Conservation (phyloP, 192 early-diverging fungal genomes). For the Funneliformis mosseae region DNA sequence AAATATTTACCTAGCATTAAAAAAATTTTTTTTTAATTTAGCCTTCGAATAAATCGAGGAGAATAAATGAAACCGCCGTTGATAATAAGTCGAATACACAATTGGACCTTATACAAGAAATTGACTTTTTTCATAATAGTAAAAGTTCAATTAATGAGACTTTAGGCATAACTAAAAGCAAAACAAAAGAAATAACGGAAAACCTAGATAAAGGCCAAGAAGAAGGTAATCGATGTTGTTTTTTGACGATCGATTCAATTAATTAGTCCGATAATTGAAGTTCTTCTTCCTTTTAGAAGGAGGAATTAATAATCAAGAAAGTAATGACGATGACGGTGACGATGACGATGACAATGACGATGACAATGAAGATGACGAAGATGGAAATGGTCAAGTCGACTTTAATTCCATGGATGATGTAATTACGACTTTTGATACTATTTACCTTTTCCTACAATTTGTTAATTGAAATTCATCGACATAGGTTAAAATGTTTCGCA, state of each 20-base stretch:
- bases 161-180: constrained; percentile 13
- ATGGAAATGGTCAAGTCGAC: not conserved
- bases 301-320: constrained; percentile 15
- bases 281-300: constrained; percentile 4
- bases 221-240: not conserved
- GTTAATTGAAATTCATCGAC: not conserved
- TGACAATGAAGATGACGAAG: constrained; percentile 35
- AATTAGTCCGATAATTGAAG: not conserved
- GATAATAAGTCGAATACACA: constrained; percentile 34
- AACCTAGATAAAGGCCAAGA: constrained; percentile 15
- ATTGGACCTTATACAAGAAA: constrained; percentile 40
- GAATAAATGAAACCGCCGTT: constrained; percentile 15
- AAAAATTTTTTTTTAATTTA: not conserved
- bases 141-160: constrained; percentile 37
- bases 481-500: constrained; percentile 69
- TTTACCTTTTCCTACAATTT: not conserved
- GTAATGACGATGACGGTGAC: constrained; percentile 9
- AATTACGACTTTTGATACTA: not conserved
- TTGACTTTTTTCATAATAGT: constrained; percentile 51
- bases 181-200: constrained; percentile 37
- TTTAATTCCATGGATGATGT: not conserved
- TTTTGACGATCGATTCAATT: not conserved
- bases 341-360: constrained; percentile 27
- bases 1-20: not conserved
- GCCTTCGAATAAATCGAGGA: not conserved